phyloP scores from a whole-genome alignment of 345 rosid species.

The Melaleuca quinquenervia region DNA sequence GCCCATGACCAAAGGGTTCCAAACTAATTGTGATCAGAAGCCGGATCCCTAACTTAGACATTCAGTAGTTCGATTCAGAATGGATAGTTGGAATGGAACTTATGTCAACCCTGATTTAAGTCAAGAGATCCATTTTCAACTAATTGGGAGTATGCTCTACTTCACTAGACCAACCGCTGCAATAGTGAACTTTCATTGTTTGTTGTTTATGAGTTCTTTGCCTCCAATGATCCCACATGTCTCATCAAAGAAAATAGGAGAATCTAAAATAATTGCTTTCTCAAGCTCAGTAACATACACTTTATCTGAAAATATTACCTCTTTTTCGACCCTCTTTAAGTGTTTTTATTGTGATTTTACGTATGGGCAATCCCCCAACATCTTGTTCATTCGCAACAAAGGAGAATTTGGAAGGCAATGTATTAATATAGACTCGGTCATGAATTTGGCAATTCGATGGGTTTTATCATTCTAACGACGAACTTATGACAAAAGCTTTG shows the following conservation, averaged over 20 bases:
- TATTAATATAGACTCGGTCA: too few relatives aligned
- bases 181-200: not conserved
- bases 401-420: not conserved
- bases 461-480: accelerated
- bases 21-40: too few relatives aligned
- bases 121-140: too few relatives aligned
- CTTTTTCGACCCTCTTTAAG: not conserved
- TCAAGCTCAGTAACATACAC: not conserved
- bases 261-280: not conserved
- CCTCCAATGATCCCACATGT: not conserved
- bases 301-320: not conserved
- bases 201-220: not conserved
- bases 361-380: not conserved
- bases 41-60: too few relatives aligned
- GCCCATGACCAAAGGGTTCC: not conserved
- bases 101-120: too few relatives aligned
- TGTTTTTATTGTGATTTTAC: not conserved
- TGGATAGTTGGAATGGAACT: too few relatives aligned
- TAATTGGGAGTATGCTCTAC: not conserved
- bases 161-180: not conserved
- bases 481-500: not conserved
- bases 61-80: too few relatives aligned
- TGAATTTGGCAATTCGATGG: too few relatives aligned
- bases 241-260: not conserved
- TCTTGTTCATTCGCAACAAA: not conserved